phyloP scores from a whole-genome alignment of 1,284 basidiomycete genomes.

The Fomitopsis pinicola region DNA sequence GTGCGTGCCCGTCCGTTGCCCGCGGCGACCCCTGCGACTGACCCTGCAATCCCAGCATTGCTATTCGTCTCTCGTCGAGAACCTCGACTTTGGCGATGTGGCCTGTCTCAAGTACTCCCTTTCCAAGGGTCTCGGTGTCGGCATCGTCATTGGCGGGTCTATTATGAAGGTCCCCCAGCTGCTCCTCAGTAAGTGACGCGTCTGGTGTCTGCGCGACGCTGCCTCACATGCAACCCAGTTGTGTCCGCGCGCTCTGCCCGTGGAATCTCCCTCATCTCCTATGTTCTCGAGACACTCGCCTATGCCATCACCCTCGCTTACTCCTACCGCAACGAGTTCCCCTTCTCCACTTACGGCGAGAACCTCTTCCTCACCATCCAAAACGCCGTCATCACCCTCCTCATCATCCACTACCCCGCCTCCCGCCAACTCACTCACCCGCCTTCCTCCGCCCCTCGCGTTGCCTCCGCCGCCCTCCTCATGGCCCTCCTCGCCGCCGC shows the following conservation, averaged over 20 bases:
- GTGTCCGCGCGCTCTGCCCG: conserved; percentile 67
- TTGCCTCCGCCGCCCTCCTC: conserved; percentile 33
- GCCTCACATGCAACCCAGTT: conserved; percentile 33
- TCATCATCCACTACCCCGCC: conserved; percentile 66
- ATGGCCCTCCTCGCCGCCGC: conserved; percentile 38
- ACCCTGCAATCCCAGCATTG: conserved; percentile 59
- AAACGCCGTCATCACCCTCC: conserved; percentile 78
- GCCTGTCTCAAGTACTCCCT: conserved; percentile 88
- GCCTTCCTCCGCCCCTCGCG: conserved; percentile 14
- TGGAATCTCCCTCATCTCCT: conserved; percentile 79
- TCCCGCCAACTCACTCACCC: conserved; percentile 17
- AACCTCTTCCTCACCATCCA: conserved; percentile 86
- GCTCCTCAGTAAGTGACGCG: conserved; percentile 55
- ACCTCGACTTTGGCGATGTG: conserved; percentile 80
- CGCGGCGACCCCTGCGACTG: not conserved
- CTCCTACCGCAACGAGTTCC: conserved; percentile 78
- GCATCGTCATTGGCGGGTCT: conserved; percentile 89
- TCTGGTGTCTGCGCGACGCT: not conserved
- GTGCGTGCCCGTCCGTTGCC: conserved; percentile 35
- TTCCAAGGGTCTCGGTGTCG: conserved; percentile 90
- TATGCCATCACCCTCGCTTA: conserved; percentile 90
- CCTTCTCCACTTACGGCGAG: conserved; percentile 95
- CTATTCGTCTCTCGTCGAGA: conserved; percentile 86
- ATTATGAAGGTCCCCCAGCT: conserved; percentile 96
- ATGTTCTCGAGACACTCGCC: conserved; percentile 80